Evolutionary conservation across 2,329 filamentous ascomycete species (phyloP).

Genomic region (Pezicula neosporulosa): DNA sequence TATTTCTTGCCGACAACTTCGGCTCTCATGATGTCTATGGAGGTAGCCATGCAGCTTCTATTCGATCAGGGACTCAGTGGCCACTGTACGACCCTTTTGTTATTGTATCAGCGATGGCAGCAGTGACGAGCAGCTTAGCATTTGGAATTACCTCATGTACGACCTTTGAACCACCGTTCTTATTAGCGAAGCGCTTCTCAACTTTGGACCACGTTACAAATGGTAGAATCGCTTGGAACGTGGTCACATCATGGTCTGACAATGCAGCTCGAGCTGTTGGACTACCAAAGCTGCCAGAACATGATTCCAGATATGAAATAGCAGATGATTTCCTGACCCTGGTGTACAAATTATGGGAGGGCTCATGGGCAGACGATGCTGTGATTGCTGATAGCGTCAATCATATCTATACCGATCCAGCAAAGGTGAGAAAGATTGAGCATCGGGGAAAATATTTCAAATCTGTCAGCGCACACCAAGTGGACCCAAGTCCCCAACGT

Average conservation of each 20-base stretch:
- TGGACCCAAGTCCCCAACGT: constrained; percentile 60
- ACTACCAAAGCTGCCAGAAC: constrained; percentile 49
- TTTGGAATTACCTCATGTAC: constrained; percentile 65
- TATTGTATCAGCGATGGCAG: constrained; percentile 62
- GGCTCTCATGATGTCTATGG: constrained; percentile 54
- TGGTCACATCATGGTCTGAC: constrained; percentile 54
- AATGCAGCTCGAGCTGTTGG: constrained; percentile 47
- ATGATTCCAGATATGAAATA: constrained; percentile 61
- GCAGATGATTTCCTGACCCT: constrained; percentile 61
- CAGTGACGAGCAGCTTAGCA: constrained; percentile 57
- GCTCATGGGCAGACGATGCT: constrained; percentile 65
- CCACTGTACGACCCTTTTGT: constrained; percentile 46
- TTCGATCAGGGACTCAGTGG: constrained; percentile 61
- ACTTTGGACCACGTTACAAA: constrained; percentile 50
- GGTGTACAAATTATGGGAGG: constrained; percentile 63
- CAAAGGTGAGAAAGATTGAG: constrained; percentile 58
- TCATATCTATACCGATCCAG: constrained; percentile 55
- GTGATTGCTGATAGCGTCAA: constrained; percentile 51
- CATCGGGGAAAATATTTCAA: constrained; percentile 59
- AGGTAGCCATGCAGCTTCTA: constrained; percentile 51
- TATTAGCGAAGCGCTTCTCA: constrained; percentile 58
- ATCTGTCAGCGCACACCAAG: constrained; percentile 60
- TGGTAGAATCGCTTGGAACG: constrained; percentile 37
- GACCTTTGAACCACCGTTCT: constrained; percentile 65
- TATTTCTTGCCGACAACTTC: constrained; percentile 63